Evolutionary conservation across 2,329 filamentous ascomycete genomes (phyloP), one percentile per base, ranked within the genome.

Genomic region (Clarireedia homoeocarpa): DNA sequence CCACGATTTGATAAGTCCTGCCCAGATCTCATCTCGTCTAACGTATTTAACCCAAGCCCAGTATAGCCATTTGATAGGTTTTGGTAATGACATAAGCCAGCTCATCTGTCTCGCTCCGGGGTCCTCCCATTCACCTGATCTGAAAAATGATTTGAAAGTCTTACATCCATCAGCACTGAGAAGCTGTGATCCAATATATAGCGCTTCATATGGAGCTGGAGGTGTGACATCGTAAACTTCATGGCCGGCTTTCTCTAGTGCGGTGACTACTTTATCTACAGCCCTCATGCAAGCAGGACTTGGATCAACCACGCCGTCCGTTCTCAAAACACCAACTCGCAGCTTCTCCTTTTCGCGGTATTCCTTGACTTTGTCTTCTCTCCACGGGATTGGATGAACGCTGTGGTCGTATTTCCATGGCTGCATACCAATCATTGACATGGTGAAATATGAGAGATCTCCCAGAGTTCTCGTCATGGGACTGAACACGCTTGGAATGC

Each of bases 41-140:
- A 96, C 75, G 69, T 96, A 95, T 66, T 86, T 86, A n/a, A 94
- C 85, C 80, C 88, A 96, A 5, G 91, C 80, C 69, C 91, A 94
- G 74, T 95, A 89, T n/a, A 94, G 66, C 70, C 87, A 95, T 69
- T 90, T 89, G 63, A 95, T 67, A 4, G 86, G 82, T 6, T 83
- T 75, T 14, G 89, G 86, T 14, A 95, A 78, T 44, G 75, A 77
- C 75, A 91, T 89, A 67, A 91, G 84, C 63, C 79, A 82, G 53
- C 81, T 77, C 75, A 96, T 84, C 69, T 91, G 86, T 24, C 77
- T 77, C 2, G 88, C 89, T 15, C 91, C 91, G 0, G 79, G 72
- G 67, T 96, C 91, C 59, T 88, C 86, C 73, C 83, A 84, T 70
- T 96, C 92, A 39, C 88, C 88, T 3, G 77, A 79, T 52, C 85